Conservation (phyloP, 441 rosid genomes). For the Gossypium schwendimanii region DNA sequence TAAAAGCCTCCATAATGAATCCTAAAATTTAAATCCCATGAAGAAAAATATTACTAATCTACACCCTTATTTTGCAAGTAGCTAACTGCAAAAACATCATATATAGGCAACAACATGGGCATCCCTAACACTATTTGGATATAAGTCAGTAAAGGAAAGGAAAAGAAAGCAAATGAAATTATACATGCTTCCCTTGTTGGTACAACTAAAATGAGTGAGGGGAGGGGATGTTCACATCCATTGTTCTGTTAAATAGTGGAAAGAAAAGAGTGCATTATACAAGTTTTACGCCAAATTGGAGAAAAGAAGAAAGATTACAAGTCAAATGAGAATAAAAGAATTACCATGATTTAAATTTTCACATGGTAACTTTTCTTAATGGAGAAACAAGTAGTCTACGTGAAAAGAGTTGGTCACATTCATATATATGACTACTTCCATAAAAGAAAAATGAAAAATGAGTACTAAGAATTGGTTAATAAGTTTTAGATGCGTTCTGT, state of each 20-base stretch:
- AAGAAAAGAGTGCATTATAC: not conserved
- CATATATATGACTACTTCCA: not conserved
- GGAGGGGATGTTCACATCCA: not conserved
- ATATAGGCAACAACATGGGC: not conserved
- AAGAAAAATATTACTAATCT: not conserved
- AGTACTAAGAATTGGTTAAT: not conserved
- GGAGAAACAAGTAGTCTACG: not conserved
- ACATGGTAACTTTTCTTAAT: not conserved
- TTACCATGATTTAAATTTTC: not conserved
- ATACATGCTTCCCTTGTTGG: not conserved
- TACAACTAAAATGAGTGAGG: not conserved
- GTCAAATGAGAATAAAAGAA: not conserved
- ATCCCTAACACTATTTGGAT: not conserved
- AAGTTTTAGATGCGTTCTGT: not conserved
- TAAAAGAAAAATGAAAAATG: not conserved
- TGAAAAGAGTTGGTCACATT: not conserved
- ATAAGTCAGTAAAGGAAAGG: not conserved
- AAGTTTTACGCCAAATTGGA: not conserved
- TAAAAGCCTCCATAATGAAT: not conserved
- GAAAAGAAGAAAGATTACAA: not conserved
- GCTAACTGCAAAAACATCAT: not conserved
- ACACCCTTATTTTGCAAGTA: not conserved
- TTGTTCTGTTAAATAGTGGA: not conserved
- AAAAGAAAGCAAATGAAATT: not conserved
- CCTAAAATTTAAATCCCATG: not conserved